phyloP scores from a whole-genome alignment of 2,329 filamentous ascomycete genomes.

The Epichloe sibirici region DNA sequence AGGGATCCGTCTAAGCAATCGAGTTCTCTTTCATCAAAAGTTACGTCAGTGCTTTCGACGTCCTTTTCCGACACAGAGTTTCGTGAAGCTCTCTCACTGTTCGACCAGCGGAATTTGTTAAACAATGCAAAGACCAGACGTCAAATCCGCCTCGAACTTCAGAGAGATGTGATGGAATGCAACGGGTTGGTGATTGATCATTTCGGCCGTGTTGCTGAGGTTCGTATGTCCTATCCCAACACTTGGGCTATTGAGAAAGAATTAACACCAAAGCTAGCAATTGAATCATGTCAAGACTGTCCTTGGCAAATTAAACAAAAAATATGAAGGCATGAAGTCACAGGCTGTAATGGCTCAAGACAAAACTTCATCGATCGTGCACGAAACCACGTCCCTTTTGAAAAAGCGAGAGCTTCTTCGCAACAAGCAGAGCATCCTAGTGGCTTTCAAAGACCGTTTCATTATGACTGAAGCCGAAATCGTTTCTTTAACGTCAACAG shows the following conservation, averaged over 20 bases:
- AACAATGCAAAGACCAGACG: conserved; percentile 72
- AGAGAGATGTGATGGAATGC: conserved; percentile 85
- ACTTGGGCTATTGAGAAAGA: neutral
- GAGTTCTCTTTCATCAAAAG: conserved; percentile 66
- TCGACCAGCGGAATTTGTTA: conserved; percentile 58
- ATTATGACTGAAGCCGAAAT: conserved; percentile 72
- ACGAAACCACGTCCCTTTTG: conserved; percentile 65
- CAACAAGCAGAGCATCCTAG: conserved; percentile 65
- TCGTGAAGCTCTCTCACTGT: conserved; percentile 64
- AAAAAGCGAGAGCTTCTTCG: conserved; percentile 62
- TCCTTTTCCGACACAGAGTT: conserved; percentile 92
- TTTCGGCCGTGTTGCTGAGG: conserved; percentile 82
- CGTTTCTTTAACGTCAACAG: conserved; percentile 60
- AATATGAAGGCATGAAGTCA: conserved; percentile 66
- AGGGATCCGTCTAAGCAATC: conserved; percentile 13
- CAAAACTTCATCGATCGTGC: conserved; percentile 61
- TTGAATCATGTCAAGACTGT: conserved; percentile 70
- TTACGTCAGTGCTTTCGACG: conserved; percentile 75
- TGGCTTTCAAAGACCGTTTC: conserved; percentile 72
- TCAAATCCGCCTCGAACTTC: conserved; percentile 67
- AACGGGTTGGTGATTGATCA: conserved; percentile 83
- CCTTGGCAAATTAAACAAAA: conserved; percentile 65
- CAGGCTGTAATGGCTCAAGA: conserved; percentile 65
- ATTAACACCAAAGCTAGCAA: conserved; percentile 48
- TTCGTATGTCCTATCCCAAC: conserved; percentile 26